Evolutionary conservation across 2,329 filamentous ascomycete species (phyloP).

Genomic region (Alternaria sp.): DNA sequence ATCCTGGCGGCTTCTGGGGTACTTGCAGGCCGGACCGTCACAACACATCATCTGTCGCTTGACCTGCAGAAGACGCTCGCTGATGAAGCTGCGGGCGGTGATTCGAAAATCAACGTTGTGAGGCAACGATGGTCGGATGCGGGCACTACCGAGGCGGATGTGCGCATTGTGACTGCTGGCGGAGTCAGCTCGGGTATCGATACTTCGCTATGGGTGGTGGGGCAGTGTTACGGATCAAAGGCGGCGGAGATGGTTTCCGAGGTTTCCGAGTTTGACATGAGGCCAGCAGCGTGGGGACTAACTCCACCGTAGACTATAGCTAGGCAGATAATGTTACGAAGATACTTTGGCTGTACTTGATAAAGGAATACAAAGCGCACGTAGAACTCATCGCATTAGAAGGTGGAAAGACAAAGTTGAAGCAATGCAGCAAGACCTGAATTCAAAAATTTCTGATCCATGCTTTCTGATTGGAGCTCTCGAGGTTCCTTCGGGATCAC

Average conservation of each 20-base stretch:
- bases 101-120: constrained; percentile 32
- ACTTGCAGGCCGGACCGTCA: constrained; percentile 43
- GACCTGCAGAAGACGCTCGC: constrained; percentile 34
- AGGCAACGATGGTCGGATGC: constrained; percentile 44
- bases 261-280: constrained; percentile 42
- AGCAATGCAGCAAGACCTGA: neutral
- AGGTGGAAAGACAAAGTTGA: neutral
- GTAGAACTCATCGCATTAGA: neutral
- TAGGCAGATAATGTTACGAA: neutral
- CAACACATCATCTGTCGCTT: constrained; percentile 50
- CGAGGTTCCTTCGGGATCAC: neutral
- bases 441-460: neutral
- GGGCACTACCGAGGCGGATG: constrained; percentile 36
- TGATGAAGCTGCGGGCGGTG: constrained; percentile 38
- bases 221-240: constrained; percentile 34
- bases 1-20: constrained; percentile 49
- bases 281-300: constrained; percentile 17
- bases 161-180: constrained; percentile 43
- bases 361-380: fast-evolving
- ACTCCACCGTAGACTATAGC: neutral
- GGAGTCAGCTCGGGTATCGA: constrained; percentile 46
- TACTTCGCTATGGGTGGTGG: constrained; percentile 38
- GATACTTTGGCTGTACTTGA: neutral
- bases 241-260: constrained; percentile 31
- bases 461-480: neutral